Base-by-base conservation (phyloP, 2,329 filamentous ascomycete genomes). In the Zasmidium citrigriseum region DNA sequence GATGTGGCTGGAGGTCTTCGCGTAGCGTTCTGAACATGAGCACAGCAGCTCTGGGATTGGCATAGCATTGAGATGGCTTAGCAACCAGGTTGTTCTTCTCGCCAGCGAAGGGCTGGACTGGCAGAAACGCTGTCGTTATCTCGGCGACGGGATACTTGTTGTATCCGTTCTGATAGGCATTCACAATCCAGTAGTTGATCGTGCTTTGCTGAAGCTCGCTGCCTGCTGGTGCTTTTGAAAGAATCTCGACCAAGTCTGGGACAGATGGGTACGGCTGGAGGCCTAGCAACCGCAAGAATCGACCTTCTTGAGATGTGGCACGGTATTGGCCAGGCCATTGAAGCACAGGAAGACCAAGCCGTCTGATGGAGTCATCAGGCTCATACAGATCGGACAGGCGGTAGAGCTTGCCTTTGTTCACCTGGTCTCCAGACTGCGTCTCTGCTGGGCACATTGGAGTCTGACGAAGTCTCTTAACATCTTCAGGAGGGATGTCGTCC, bases 371-470 rank as follows among this genome's bases (percentile, higher is more conserved):
- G 41, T 88, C 86, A 55, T 88, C 88, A 3, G 93, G 93, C 71
- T 93, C 90, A 69, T 89, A 96, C 0, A 97, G 81, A 57, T 96
- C 89, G 1, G 85, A 88, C 0, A 93, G 83, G 65, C 84, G 89
- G 76, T 90, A 93, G 2, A 89, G 61, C 52, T 69, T 69, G 50
- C 69, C 68, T 44, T 66, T 70, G 51, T 64, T 60, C 0, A 57
- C 34, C 51, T 72, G 66, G 25, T 72, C 71, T n/a, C 55, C 83
- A 73, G 46, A 70, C 67, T 57, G 75, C 72, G 49, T 80, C 72
- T 96, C 91, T 2, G 89, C 89, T 10, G 91, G 91, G 68, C 93
- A 93, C 46, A 98, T 91, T 11, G 86, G 86, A 0, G 91, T 91
- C 50, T 87, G 83, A 56, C 84, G 88, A 22, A 99, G 81, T 68